Base-by-base conservation (phyloP, 176 grass and related monocot species). In the Pharus latifolius region DNA sequence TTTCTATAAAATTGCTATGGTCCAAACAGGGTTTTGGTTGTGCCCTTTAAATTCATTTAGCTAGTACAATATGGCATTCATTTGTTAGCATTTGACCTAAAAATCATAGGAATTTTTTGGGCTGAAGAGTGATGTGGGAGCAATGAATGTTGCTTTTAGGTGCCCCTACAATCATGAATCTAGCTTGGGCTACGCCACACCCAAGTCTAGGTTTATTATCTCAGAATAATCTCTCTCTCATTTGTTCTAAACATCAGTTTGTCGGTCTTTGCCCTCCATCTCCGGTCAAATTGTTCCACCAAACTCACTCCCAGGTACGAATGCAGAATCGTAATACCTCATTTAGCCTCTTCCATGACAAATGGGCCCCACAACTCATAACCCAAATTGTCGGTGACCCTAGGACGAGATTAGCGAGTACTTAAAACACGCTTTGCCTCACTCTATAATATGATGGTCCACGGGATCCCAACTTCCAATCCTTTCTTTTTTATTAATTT, bases 171-270 rank as follows among this genome's bases (percentile, higher is more conserved):
- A 75, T 74, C 65, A 84, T 67, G 44, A 37, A 30, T 51, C 37
- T 19, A 71, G 71, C 58, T 71, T 73, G 20, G 32, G 17, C 7
- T 60, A 76, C 46, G 24, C 50, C 40, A 47, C 19, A 17, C 24
- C 34, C 63, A 57, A 59, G 41, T 28, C 51, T 49, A 66, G 9
- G 6, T 4, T 13, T 43, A 49, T n/a, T 40, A 18, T 14, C 30
- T 6, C 60, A 27, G 37, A 69, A 63, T 35, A 33, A 73, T 63
- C 38, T 64, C 29, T 62, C 30, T 28, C n/a, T n/a, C n/a, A n/a
- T n/a, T 35, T 42, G 77, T 80, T 80, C 75, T 72, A 84, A 84
- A 41, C 81, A 62, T n/a, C 76, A 16, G 56, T 84, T 81, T 85
- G 81, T 89, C 72, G 87, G 81, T 77, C 71, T 67, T 47, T 4